Conservation (phyloP, 306 rosid species). For the Dalbergia cultrata region DNA sequence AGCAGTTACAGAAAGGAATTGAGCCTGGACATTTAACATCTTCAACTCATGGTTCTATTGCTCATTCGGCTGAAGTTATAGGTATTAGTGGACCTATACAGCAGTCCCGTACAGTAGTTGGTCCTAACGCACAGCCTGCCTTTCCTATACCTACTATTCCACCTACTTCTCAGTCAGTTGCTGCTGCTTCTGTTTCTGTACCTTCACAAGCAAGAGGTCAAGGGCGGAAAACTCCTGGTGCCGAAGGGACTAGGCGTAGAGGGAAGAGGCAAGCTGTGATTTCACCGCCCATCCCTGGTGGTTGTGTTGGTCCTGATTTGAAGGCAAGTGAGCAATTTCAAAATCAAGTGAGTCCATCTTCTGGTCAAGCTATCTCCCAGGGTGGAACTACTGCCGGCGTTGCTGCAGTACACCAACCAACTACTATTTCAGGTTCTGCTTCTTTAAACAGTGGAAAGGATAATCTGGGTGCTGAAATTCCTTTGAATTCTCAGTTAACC, state of each 20-base stretch:
- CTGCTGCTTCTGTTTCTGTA: constrained; percentile 51
- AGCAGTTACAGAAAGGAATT: constrained; percentile 57
- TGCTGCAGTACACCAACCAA: constrained; percentile 45
- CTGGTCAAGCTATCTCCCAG: constrained; percentile 55
- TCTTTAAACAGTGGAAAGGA: constrained; percentile 55
- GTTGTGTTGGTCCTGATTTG: constrained; percentile 60
- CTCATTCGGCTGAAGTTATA: constrained; percentile 47
- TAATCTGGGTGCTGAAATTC: constrained; percentile 52
- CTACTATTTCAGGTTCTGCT: constrained; percentile 54
- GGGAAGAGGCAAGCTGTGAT: constrained; percentile 76
- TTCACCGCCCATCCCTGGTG: constrained; percentile 57
- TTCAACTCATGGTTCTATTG: constrained; percentile 54
- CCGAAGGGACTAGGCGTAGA: constrained; percentile 66
- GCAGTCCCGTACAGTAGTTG: constrained; percentile 49
- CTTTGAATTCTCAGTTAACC: constrained; percentile 59
- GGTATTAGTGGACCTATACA: constrained; percentile 53
- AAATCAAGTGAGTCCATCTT: constrained; percentile 48
- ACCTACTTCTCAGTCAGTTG: constrained; percentile 51
- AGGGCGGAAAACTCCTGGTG: constrained; percentile 70
- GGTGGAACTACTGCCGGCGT: constrained; percentile 50
- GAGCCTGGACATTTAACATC: constrained; percentile 53
- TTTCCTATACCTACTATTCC: constrained; percentile 42
- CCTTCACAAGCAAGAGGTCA: constrained; percentile 69
- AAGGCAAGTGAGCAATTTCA: constrained; percentile 61
- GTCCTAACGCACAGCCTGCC: constrained; percentile 29